Evolutionary conservation across 2,329 filamentous ascomycete species (phyloP), one percentile per base, ranked within the genome.

Genomic region (Zasmidium citrigriseum): DNA sequence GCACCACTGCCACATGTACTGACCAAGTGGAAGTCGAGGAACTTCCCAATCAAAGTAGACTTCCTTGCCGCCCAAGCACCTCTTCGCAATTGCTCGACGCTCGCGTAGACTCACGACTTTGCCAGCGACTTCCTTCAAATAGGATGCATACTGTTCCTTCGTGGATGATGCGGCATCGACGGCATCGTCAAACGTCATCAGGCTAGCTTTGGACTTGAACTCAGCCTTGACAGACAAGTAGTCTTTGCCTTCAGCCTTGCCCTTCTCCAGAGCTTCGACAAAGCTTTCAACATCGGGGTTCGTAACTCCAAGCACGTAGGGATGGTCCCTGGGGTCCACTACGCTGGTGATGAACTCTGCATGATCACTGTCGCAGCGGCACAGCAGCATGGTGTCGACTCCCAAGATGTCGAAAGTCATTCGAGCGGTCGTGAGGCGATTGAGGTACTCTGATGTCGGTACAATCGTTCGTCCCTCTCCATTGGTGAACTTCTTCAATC

Each of bases 291-390:
- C 52, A 27, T 58, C 55, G 5, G 34, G 34, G 14, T 44, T 58
- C 20, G 54, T 60, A 23, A 54, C 46, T 12, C 54, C 54, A 7
- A 60, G 54, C 12, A 57, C 54, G 34, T 57, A 57, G 10, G 50
- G 49, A 46, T 57, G 58, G 45, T 60, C 54, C 48, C 54, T 53
- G 23, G 58, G 48, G 25, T 57, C 58, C 10, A 57, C 23, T 3
- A 57, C 52, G n/a, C 55, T 55, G 23, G 38, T 58, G 24, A 58
- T 58, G 45, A 59, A 51, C 23, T 60, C 58, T n/a, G 58, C 54
- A 60, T 60, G 54, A 21, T 60, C 58, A 46, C 58, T 60, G 46
- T 57, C 58, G 23, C 53, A 60, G 7, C 53, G 46, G 23, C 54
- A 57, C 16, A 57, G 54, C 22, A 60, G 41, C 54, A 57, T 54